Conservation (phyloP, 2,329 filamentous ascomycete species). For the Bisporella sp. region DNA sequence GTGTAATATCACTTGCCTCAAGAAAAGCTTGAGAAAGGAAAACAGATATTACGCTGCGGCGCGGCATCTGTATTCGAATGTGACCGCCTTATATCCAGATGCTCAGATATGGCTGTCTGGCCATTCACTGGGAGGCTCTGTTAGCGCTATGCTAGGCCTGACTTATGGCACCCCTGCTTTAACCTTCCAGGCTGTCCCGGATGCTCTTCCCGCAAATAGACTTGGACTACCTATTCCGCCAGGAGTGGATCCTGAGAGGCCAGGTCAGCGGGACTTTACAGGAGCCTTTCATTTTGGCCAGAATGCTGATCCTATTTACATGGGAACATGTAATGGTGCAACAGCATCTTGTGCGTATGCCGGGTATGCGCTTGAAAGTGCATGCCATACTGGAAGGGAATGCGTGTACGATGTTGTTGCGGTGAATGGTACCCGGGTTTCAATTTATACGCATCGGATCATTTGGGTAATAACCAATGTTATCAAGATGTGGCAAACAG, state of each 20-base stretch:
- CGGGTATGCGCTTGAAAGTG: constrained; percentile 87
- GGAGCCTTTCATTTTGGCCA: constrained; percentile 89
- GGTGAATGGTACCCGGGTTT: constrained; percentile 88
- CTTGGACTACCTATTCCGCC: constrained; percentile 83
- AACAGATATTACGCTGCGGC: constrained; percentile 89
- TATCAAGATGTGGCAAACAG: constrained; percentile 71
- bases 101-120: constrained; percentile 85
- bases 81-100: constrained; percentile 79
- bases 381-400: constrained; percentile 83
- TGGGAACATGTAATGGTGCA: constrained; percentile 87
- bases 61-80: constrained; percentile 84
- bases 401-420: constrained; percentile 90
- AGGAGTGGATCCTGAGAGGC: constrained; percentile 61
- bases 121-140: constrained; percentile 85
- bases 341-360: constrained; percentile 85
- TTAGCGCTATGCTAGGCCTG: constrained; percentile 80
- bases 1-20: constrained; percentile 88
- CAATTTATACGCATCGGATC: constrained; percentile 87
- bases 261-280: constrained; percentile 65
- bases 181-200: constrained; percentile 88
- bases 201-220: constrained; percentile 77
- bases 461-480: constrained; percentile 82
- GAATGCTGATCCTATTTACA: constrained; percentile 90
- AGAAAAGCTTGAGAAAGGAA: constrained; percentile 67
- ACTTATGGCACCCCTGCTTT: constrained; percentile 89